These are phyloP conservation scores for Eucalyptus pauciflora DNA, from an alignment of 345 rosid genomes.

Conservation along the genomic window DNA sequence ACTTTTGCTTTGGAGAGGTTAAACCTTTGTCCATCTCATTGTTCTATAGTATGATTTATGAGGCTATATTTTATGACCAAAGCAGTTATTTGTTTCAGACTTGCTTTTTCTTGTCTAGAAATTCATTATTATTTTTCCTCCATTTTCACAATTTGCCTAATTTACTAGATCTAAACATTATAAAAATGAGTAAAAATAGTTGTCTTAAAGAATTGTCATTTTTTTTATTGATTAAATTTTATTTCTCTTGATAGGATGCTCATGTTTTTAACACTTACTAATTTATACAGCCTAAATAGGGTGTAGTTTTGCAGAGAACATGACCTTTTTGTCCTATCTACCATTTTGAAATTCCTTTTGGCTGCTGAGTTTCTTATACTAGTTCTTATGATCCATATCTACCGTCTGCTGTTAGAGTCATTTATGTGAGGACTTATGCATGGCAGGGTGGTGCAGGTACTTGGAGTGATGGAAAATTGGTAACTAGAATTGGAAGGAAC, in stretches of 20 bases:
- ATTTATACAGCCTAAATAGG: not conserved
- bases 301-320: not conserved
- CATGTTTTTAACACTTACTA: not conserved
- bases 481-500: slow-evolving; percentile 94
- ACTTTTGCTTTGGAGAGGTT: slow-evolving; percentile 99
- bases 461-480: slow-evolving; percentile 99
- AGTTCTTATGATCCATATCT: not conserved
- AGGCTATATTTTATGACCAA: not conserved
- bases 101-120: not conserved
- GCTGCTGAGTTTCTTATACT: not conserved
- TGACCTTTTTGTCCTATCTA: not conserved
- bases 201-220: not conserved
- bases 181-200: not conserved
- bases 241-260: not conserved
- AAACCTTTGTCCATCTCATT: slow-evolving; percentile 13
- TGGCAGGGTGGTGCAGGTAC: slow-evolving; percentile 99
- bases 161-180: not conserved
- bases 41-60: slow-evolving; percentile 4
- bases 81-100: not conserved
- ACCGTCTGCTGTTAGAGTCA: not conserved
- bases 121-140: not conserved
- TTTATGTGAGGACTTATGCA: slow-evolving; percentile 52
- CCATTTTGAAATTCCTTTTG: not conserved
- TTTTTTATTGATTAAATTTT: not conserved
- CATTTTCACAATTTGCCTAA: not conserved